A percentile compares a stretch with the other conserved stretches of the same genome.
Conservation (phyloP, 2,329 filamentous ascomycete species). For the Neonectria magnoliae region DNA sequence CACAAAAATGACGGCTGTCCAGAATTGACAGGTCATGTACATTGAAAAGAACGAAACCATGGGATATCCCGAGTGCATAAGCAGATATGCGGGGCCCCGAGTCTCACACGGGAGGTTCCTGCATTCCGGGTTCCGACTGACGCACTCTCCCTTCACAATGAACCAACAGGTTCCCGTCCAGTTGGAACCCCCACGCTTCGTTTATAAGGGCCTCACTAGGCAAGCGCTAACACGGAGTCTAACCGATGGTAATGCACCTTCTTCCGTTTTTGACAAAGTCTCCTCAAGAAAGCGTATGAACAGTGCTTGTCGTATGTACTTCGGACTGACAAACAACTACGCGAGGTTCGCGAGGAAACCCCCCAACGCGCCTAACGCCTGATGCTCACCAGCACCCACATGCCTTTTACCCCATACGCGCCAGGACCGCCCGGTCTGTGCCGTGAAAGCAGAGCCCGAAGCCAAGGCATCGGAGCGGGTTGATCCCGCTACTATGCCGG, state of each 20-base stretch:
- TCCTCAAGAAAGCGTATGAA: slow-evolving; percentile 3
- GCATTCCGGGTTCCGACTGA: not conserved
- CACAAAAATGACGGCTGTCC: not conserved
- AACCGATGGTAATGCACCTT: slow-evolving; percentile 12
- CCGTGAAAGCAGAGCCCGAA: not conserved
- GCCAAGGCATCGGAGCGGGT: slow-evolving; percentile 5
- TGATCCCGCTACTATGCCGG: not conserved
- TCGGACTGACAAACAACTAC: not conserved
- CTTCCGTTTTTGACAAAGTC: slow-evolving; percentile 24
- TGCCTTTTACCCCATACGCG: not conserved
- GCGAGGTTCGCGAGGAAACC: not conserved
- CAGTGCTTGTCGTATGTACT: slow-evolving; percentile 6
- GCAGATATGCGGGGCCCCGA: slow-evolving; percentile 13
- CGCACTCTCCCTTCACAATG: slow-evolving; percentile 3
- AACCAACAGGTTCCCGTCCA: slow-evolving; percentile 10
- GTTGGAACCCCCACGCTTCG: slow-evolving; percentile 26
- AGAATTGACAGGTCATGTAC: not conserved
- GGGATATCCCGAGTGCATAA: slow-evolving; percentile 9
- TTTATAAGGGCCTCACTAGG: slow-evolving; percentile 19
- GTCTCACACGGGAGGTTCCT: slow-evolving; percentile 3
- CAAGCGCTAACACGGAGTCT: slow-evolving; percentile 22
- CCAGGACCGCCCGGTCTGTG: not conserved
- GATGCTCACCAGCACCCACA: slow-evolving; percentile 1
- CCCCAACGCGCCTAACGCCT: not conserved
- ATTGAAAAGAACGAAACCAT: not conserved